Evolutionary conservation across 148 eudicot species (phyloP), one percentile per base, ranked within the genome.

Genomic region (Simmondsia chinensis): DNA sequence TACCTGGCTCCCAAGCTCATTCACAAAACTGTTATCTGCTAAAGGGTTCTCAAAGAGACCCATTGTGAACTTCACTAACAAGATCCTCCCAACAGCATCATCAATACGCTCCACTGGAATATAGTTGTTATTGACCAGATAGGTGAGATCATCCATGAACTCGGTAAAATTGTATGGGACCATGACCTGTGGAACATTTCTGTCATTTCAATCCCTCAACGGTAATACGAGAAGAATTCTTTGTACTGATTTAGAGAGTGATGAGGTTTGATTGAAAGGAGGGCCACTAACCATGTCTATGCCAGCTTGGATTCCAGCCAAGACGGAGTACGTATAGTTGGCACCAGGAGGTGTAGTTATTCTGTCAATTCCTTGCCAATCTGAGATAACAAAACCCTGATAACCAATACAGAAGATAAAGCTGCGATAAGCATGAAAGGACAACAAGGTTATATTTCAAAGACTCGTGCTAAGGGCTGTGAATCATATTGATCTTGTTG

Each of bases 361-460:
- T 60, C 75, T 70, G 69, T 88, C 97, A 36, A 88, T 64, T 24
- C 97, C 97, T 59, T 88, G 62, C 94, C 91, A 88, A 69, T 88
- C 94, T 18, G 97, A 77, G 74, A 83, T 88, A 34, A 83, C 84
- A 48, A 88, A 83, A 61, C 97, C 97, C 94, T 88, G 81, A 34
- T 13, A 35, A 49, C 52, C 30, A 61, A 64, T 19, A 45, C 7
- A 27, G 37, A 19, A 40, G 19, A 26, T 24, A 55, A 48, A 15
- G 5, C 23, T 36, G 19, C 22, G 39, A 18, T 36, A 20, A 56
- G 57, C n/a, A 42, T 37, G 28, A 40, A 20, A n/a, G n/a, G n/a
- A n/a, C n/a, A n/a, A n/a, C n/a, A n/a, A n/a, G n/a, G n/a, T n/a
- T n/a, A n/a, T n/a, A n/a, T n/a, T n/a, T n/a, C n/a, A n/a, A n/a